phyloP scores from a whole-genome alignment of 148 eudicot genomes.

The Amaranthus cruentus region DNA sequence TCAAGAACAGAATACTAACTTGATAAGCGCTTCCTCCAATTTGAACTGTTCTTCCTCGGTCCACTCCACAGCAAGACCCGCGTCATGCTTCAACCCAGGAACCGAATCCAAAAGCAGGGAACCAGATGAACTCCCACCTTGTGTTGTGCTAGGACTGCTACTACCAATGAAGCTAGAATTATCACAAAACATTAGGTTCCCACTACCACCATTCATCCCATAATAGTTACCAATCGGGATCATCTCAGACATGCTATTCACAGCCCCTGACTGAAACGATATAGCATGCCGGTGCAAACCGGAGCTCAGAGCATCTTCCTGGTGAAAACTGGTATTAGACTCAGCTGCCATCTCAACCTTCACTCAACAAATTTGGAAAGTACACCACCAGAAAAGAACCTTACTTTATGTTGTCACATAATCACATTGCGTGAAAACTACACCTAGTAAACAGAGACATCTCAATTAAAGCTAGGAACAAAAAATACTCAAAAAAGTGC shows the following conservation, averaged over 20 bases:
- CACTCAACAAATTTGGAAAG: slow-evolving; percentile 11
- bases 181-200: slow-evolving; percentile 48
- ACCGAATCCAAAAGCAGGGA: slow-evolving; percentile 60
- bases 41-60: slow-evolving; percentile 68
- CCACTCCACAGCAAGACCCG: slow-evolving; percentile 81
- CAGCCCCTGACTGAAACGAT: slow-evolving; percentile 57
- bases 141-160: slow-evolving; percentile 29
- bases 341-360: slow-evolving; percentile 45
- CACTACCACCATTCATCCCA: slow-evolving; percentile 32
- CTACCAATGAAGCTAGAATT: slow-evolving; percentile 39
- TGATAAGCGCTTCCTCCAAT: slow-evolving; percentile 75
- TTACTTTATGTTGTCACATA: slow-evolving; percentile 27
- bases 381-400: slow-evolving; percentile 9
- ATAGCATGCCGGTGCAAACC: slow-evolving; percentile 45
- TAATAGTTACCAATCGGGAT: slow-evolving; percentile 48
- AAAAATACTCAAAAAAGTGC: background rate
- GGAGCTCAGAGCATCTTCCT: slow-evolving; percentile 41
- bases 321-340: slow-evolving; percentile 59
- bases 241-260: slow-evolving; percentile 52
- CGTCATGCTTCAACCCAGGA: slow-evolving; percentile 74
- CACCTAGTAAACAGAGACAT: slow-evolving; percentile 25
- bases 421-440: slow-evolving; percentile 30
- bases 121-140: slow-evolving; percentile 40
- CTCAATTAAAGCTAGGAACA: slow-evolving; percentile 12
- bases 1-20: slow-evolving; percentile 51